Conservation (phyloP, 1,284 basidiomycete species). For the Heterobasidion annosum region DNA sequence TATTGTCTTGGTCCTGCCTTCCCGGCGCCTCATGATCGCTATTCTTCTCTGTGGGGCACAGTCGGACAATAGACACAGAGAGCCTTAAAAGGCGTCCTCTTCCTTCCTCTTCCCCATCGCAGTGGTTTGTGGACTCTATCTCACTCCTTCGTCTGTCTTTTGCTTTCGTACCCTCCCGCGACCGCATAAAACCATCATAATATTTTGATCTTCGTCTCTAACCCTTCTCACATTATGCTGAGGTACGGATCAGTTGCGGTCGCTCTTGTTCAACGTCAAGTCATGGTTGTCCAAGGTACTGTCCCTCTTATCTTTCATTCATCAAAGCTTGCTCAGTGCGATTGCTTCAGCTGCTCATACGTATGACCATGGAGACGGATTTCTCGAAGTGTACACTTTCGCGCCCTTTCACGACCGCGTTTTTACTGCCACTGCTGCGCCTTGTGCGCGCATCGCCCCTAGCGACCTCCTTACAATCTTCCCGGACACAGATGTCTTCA, state of each 20-base stretch:
- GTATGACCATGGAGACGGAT: constrained; percentile 41
- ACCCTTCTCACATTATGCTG: neutral
- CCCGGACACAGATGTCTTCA: constrained; percentile 26
- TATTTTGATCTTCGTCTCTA: neutral
- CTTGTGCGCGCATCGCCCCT: constrained; percentile 48
- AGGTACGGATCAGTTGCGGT: constrained; percentile 47
- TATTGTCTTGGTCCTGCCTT: neutral
- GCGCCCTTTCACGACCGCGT: constrained; percentile 50
- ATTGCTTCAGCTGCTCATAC: constrained; percentile 37
- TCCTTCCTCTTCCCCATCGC: neutral
- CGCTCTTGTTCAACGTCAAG: constrained; percentile 54
- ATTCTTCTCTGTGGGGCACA: neutral
- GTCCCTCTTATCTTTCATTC: neutral
- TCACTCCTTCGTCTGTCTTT: neutral
- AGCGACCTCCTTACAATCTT: constrained; percentile 50
- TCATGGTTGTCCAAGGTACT: constrained; percentile 57
- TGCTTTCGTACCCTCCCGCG: neutral
- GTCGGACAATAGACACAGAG: neutral
- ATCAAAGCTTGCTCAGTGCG: neutral
- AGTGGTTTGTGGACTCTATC: neutral
- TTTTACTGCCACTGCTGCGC: constrained; percentile 48
- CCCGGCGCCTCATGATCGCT: neutral
- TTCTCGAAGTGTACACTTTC: constrained; percentile 55
- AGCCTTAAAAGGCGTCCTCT: neutral
- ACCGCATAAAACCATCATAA: neutral